These are phyloP conservation scores for Thielaviopsis musarum DNA, from an alignment of 2,329 filamentous ascomycete genomes.

Conservation along the genomic window DNA sequence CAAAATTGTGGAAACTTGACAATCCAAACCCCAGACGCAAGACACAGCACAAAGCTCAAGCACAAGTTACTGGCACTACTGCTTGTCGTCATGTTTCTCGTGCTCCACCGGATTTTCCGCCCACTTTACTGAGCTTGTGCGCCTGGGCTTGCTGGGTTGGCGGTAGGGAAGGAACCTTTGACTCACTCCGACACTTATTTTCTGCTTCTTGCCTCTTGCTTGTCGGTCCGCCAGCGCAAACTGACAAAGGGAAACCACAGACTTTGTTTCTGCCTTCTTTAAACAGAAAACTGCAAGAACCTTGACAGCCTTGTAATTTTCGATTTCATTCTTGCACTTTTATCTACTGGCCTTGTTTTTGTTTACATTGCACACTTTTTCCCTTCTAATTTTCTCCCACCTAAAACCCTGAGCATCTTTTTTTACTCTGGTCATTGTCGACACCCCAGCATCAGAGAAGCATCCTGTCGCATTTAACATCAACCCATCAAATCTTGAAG, in stretches of 20 bases:
- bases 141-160: neutral
- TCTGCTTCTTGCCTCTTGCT: too few species aligned
- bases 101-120: neutral
- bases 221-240: too few species aligned
- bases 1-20: neutral
- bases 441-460: neutral
- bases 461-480: neutral
- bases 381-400: neutral
- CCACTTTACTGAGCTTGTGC: neutral
- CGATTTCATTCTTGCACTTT: too few species aligned
- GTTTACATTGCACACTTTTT: too few species aligned
- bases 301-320: too few species aligned
- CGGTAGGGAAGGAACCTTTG: neutral
- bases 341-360: too few species aligned
- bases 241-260: too few species aligned
- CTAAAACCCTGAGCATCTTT: neutral
- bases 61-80: too few species aligned
- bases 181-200: neutral
- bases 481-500: neutral
- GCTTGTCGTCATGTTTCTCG: neutral
- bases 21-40: neutral
- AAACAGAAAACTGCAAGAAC: too few species aligned
- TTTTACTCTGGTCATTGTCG: neutral
- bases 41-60: too few species aligned
- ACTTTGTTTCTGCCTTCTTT: too few species aligned